Evolutionary conservation across 192 early-diverging fungal genomes (phyloP), one percentile per base, ranked within the genome.

Genomic region (Rhizoclosmatium sp.): DNA sequence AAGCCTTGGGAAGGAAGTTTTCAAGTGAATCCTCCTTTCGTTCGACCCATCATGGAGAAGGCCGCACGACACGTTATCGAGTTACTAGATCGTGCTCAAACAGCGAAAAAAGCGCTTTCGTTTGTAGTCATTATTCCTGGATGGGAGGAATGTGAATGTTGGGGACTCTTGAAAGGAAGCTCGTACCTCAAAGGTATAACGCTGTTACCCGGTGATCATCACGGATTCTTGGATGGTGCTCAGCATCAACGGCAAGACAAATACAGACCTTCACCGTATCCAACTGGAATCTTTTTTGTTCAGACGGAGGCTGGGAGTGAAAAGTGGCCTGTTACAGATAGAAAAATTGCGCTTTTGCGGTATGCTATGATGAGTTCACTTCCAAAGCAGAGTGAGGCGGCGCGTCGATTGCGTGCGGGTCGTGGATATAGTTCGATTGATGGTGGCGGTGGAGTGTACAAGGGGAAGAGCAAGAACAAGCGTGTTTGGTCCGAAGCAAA

Each of bases 21-120:
- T 47, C 46, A 75, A 47, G 72, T 75, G 58, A 75, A 75, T 62
- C 72, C 72, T n/a, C 72, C 72, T 7, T 75, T 75, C 61, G 72
- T 75, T 1, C 56, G 59, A 12, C 72, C 72, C 10, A 75, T 75
- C 44, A 59, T 75, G 59, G 72, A 75, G 58, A 75, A 75, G 47
- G 59, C 59, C 7, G 72, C 41, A 0, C 5, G 19, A 40, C 72
- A 75, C 61, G 72, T 75, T 12, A 31, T 46, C 3, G 16, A 16
- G 21, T 59, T 75, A 10, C 45, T 75, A 7, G 72, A 59, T n/a
- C 58, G 60, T 23, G 72, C 72, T 44, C 42, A 75, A 45, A 45
- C 31, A 10, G n/a, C 12, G 1, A 46, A 23, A 7, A 75, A 75
- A 47, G 72, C 72, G 14, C 45, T 75, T 16, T 75, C 72, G 0